phyloP scores from a whole-genome alignment of 1,139 yeast genomes.

The Hansenula lynferdii region DNA sequence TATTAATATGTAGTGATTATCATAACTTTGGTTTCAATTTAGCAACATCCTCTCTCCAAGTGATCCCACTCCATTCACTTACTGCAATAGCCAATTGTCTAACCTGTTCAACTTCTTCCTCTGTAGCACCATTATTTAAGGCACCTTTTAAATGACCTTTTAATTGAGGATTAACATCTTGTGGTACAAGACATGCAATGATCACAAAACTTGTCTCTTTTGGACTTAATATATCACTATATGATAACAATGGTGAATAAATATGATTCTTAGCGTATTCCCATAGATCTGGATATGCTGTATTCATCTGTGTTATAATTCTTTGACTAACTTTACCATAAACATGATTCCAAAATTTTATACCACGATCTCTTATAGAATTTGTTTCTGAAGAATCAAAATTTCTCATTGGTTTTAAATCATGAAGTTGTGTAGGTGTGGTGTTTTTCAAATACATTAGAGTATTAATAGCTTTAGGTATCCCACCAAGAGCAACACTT shows the following conservation, averaged over 20 bases:
- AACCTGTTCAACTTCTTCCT: constrained; percentile 56
- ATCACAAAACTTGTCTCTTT: constrained; percentile 75
- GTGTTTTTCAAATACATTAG: constrained; percentile 58
- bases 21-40: constrained; percentile 6
- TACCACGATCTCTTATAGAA: constrained; percentile 42
- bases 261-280: constrained; percentile 66
- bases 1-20: no score
- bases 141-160: constrained; percentile 92
- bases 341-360: constrained; percentile 67
- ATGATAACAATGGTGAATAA: constrained; percentile 74
- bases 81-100: constrained; percentile 61
- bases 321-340: constrained; percentile 72
- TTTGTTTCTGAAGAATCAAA: constrained; percentile 8
- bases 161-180: constrained; percentile 90
- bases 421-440: constrained; percentile 51
- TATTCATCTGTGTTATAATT: constrained; percentile 60
- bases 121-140: constrained; percentile 67
- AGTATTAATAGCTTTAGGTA: constrained; percentile 82
- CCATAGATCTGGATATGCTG: constrained; percentile 86
- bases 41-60: constrained; percentile 44
- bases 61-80: constrained; percentile 71
- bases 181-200: constrained; percentile 80
- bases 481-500: constrained; percentile 72
- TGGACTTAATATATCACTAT: constrained; percentile 54
- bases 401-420: constrained; percentile 23